Base-by-base conservation (phyloP, 1,284 basidiomycete genomes). In the Megacollybia platyphylla region DNA sequence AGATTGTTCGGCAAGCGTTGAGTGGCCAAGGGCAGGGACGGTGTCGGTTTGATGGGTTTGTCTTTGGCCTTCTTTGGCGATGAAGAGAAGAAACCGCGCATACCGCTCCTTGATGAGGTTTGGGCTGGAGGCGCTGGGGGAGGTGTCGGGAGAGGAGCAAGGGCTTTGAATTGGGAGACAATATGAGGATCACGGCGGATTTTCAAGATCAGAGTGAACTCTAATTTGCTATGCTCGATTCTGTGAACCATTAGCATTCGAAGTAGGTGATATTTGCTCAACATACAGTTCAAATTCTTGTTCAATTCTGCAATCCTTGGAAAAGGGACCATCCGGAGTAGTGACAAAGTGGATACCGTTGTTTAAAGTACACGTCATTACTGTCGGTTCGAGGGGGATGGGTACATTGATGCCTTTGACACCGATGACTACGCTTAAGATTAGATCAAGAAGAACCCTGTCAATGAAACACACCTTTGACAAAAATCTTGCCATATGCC, bases 261-360 rank as follows among this genome's bases (percentile, higher is more conserved):
- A 11, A 24, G n/a, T 2, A 29, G 29, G 7, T 35, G 7, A 43
- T 20, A 2, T 37, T 30, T 40, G 38, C 42, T 39, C 10, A 7
- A 68, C 87, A 49, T 55, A 91, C 89, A 94, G 65, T 54, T 96
- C 91, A 53, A 97, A 97, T 59, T 97, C 92, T 58, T 94, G 90
- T 40, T 87, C 82, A 49, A 97, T 87, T 15, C 68, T 69, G 43
- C 75, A 76, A 24, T 84, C 78, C 31, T 69, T 62, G 27, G 63
- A 65, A 2, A 97, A 64, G 7, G 67, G 64, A 35, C 71, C 73
- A 52, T 89, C 87, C 0, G 89, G 91, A 0, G 93, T 97, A 4
- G 88, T 89, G 44, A 98, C 94, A 51, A 86, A 93, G 61, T 97
- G 92, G 45, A 96, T 91, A 6, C 93, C 92, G 53, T 97, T 97